phyloP scores from a whole-genome alignment of 2,329 filamentous ascomycete genomes.

The Pyricularia grisea region DNA sequence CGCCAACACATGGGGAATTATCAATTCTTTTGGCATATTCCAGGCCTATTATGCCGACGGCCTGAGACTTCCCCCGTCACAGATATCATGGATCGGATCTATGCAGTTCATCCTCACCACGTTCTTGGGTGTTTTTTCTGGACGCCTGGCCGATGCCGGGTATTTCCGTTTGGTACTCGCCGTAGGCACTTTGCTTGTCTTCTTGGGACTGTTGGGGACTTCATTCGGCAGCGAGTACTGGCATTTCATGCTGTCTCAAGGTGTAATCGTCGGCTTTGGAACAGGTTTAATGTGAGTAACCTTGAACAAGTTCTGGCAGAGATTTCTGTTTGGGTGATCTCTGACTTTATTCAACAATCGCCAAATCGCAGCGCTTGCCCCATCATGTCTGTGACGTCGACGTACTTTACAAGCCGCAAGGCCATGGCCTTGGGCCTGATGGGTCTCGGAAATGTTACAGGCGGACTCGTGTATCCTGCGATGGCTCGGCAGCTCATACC shows the following conservation, averaged over 20 bases:
- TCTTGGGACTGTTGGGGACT: slow-evolving; percentile 9
- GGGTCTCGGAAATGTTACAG: slow-evolving; percentile 22
- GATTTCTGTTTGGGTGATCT: too few relatives aligned
- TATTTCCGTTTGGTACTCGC: slow-evolving; percentile 9
- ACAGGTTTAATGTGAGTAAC: slow-evolving; percentile 20
- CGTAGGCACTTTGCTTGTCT: slow-evolving; percentile 6
- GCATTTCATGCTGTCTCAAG: slow-evolving; percentile 23
- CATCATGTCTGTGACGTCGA: slow-evolving; percentile 22
- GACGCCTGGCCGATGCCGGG: slow-evolving; percentile 11
- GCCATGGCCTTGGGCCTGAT: slow-evolving; percentile 22
- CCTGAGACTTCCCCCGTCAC: slow-evolving; percentile 9
- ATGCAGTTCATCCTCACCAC: slow-evolving; percentile 10
- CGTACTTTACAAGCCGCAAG: slow-evolving; percentile 25
- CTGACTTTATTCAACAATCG: background rate
- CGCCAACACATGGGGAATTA: slow-evolving; percentile 11
- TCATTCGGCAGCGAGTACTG: slow-evolving; percentile 10
- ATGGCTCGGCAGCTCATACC: slow-evolving; percentile 25
- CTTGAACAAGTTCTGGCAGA: too few relatives aligned
- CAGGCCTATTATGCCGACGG: slow-evolving; percentile 13
- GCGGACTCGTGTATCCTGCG: slow-evolving; percentile 28
- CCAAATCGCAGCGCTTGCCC: slow-evolving; percentile 16
- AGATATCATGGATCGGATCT: slow-evolving; percentile 14
- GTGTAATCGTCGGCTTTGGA: slow-evolving; percentile 24
- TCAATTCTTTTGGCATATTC: slow-evolving; percentile 14
- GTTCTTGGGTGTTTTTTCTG: slow-evolving; percentile 8